Evolutionary conservation across 1,139 yeast species (phyloP), one percentile per base, ranked within the genome.

Genomic region (Candida freyschussii): DNA sequence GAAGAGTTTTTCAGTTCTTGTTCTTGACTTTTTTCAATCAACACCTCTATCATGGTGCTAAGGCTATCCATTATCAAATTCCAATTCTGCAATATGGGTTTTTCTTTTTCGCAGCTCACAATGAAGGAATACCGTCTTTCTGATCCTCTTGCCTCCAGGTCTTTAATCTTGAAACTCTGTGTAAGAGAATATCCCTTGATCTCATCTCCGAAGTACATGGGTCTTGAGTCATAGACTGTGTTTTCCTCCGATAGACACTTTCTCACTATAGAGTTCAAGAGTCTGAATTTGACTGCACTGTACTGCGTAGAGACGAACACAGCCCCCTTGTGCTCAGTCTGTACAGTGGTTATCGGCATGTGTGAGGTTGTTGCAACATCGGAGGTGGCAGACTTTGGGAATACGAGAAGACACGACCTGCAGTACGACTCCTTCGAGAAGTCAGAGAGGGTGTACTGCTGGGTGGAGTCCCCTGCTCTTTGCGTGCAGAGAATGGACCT

Each of bases 401-500:
- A 58, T 5, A 61, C 52, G 24, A 78, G 48, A 23, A 69, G 63
- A 49, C 87, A 79, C 0, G 83, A 74, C 17, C 70, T 63, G 55
- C 86, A 78, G 20, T 75, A 63, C 21, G 75, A 75, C 21, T 69
- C 61, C 33, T 54, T 50, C 15, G 60, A 55, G 42, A 54, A 55
- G 30, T 53, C 51, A 30, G 58, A 47, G n/a, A 59, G 40, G 17
- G 52, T 30, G 15, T 52, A 53, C 13, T 53, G 50, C 12, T 52
- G 54, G 2, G 37, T 31, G 3, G 39, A 45, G n/a, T 50, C 48
- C 3, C 50, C 40, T 5, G 64, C 50, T 16, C 55, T 46, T 49
- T 82, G 91, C 0, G 94, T 81, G 47, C 89, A 83, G 49, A 80
- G 59, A n/a, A 85, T 67, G 29, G 79, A 70, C 13, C 80, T 68